A percentile compares a stretch with the other conserved stretches of the same genome.
These are phyloP conservation scores for Penstemon davidsonii DNA, from an alignment of 257 asterid species.

Conservation along the genomic window DNA sequence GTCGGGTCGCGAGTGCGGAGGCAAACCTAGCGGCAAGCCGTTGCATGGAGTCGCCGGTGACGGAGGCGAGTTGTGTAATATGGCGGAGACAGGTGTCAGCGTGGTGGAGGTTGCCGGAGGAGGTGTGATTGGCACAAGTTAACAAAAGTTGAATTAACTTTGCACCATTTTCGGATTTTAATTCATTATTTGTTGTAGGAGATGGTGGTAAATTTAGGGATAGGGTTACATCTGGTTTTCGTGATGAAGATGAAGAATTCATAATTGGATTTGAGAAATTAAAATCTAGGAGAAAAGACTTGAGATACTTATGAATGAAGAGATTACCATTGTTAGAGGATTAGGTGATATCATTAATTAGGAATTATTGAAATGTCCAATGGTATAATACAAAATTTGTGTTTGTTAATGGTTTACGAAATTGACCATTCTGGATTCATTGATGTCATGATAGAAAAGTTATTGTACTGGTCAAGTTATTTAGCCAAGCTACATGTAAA, in stretches of 20 bases:
- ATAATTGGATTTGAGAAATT: slow-evolving; percentile 16
- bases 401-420: slow-evolving; percentile 29
- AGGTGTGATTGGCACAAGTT: slow-evolving; percentile 47
- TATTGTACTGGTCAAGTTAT: neutral
- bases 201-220: slow-evolving; percentile 36
- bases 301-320: neutral
- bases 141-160: slow-evolving; percentile 50
- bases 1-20: slow-evolving; percentile 48
- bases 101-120: slow-evolving; percentile 52
- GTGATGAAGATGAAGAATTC: slow-evolving; percentile 39
- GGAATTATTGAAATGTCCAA: slow-evolving; percentile 25
- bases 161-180: slow-evolving; percentile 42
- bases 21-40: slow-evolving; percentile 51
- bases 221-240: slow-evolving; percentile 42
- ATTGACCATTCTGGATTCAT: slow-evolving; percentile 37
- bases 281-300: neutral
- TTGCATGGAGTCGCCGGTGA: slow-evolving; percentile 54
- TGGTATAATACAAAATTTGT: slow-evolving; percentile 27
- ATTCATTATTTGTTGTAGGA: slow-evolving; percentile 13
- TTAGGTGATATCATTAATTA: slow-evolving; percentile 19
- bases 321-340: slow-evolving; percentile 23
- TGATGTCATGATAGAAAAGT: slow-evolving; percentile 15
- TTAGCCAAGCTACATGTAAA: neutral
- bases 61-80: slow-evolving; percentile 40
- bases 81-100: slow-evolving; percentile 52